Base-by-base conservation (phyloP, 2,329 filamentous ascomycete species). In the Aspergillus piperis region DNA sequence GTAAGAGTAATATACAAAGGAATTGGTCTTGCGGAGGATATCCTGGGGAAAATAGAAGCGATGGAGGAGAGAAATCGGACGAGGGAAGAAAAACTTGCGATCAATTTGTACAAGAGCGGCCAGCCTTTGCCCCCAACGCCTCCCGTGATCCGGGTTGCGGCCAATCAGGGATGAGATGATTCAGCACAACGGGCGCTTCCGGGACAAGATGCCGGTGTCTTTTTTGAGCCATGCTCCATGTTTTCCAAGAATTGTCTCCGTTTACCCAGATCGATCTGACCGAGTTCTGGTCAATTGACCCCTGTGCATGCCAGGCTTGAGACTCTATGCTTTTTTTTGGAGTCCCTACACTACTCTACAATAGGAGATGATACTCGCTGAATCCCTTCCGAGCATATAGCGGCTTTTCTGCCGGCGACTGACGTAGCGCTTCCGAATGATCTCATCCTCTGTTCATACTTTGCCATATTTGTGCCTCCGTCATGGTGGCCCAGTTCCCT, bases 151-250 rank as follows among this genome's bases (percentile, higher is more conserved):
- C 57, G 57, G 41, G 15, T 2, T 3, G 56, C 21, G 23, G 38
- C 75, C 75, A 77, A 77, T 77, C 72, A 77, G 58, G n/a, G 59
- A 0, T 3, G 3, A 32, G 70, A 69, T 75, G 72, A 74, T 76
- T 75, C 68, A 73, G 62, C 65, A 25, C 39, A 57, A 69, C 73
- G 74, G 74, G 72, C 73, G 67, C 68, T 69, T 68, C 68, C 75
- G 75, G 74, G 66, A 68, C 57, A 25, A 55, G 23, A 53, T 54
- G 32, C 51, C 61, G 60, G 61, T 58, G 61, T 61, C 30, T 54
- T 53, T 57, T 53, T 57, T 59, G 41, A 49, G 59, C 47, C 44
- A 59, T 57, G n/a, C 25, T 8, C n/a, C 30, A 13, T 38, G 44
- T 27, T 57, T 32, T 38, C 23, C 53, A n/a, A 42, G 39, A 36